Evolutionary conservation across 768 basidiomycete species (phyloP).

Genomic region (Exsudoporus frostii): DNA sequence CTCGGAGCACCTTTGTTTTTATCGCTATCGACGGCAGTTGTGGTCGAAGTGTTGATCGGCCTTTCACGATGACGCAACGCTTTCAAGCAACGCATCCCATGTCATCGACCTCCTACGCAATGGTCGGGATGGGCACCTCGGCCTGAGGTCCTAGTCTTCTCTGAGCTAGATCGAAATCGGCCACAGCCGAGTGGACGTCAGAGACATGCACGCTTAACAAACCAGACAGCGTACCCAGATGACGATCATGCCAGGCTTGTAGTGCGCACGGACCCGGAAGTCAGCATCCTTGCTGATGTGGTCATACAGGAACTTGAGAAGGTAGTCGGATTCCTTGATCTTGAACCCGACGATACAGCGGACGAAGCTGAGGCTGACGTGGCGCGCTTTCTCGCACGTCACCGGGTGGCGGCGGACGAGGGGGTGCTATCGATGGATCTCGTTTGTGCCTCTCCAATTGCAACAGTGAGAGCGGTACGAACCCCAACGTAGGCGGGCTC

Average conservation of each 20-base stretch:
- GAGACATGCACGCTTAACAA: not conserved
- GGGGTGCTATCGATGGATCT: slow-evolving; percentile 19
- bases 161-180: not conserved
- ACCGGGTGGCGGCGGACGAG: slow-evolving; percentile 57
- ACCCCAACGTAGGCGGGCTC: not conserved
- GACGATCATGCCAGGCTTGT: not conserved
- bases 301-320: not conserved
- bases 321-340: slow-evolving; percentile 48
- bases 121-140: not conserved
- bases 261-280: not conserved
- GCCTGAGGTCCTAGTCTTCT: not conserved
- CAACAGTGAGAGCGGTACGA: not conserved
- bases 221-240: not conserved
- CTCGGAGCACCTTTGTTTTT: too few species aligned
- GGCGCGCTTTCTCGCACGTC: slow-evolving; percentile 44
- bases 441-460: not conserved
- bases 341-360: slow-evolving; percentile 23
- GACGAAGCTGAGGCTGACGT: slow-evolving; percentile 50
- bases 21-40: too few species aligned
- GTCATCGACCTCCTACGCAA: not conserved
- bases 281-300: not conserved
- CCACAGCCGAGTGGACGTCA: not conserved
- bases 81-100: too few species aligned
- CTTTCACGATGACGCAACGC: too few species aligned
- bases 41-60: too few species aligned